Evolutionary conservation across 78 protist genomes (phyloP).

Genomic region (Anaeramoeba flamelloides): DNA sequence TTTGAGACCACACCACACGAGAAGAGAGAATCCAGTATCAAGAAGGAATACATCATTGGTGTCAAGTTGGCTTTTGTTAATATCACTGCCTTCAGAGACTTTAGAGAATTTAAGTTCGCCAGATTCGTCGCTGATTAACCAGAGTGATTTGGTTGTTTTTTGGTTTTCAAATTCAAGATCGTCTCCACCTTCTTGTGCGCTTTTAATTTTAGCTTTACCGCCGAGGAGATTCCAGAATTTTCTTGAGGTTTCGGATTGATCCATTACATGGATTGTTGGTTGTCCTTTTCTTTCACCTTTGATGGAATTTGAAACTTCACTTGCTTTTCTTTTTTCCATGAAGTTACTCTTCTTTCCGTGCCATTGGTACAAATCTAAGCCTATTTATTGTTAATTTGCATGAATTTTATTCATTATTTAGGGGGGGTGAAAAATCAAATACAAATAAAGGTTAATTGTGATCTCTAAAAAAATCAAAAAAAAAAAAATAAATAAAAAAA

Average conservation of each 20-base stretch:
- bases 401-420: no score
- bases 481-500: no score
- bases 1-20: conserved; percentile 42
- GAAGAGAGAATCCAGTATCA: conserved; percentile 29
- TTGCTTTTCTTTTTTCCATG: conserved; percentile 26
- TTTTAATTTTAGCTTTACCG: conserved; percentile 2
- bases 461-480: no score
- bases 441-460: no score
- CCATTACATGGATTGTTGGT: conserved; percentile 3
- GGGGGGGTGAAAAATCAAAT: no score
- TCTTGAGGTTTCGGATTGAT: neutral
- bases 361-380: conserved; percentile 22
- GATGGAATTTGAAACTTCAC: conserved; percentile 16
- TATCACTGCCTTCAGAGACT: neutral
- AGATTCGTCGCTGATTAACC: neutral
- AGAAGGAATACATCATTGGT: conserved; percentile 31
- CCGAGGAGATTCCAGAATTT: conserved; percentile 26
- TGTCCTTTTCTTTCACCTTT: conserved; percentile 21
- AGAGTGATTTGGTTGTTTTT: neutral
- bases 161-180: conserved; percentile 14
- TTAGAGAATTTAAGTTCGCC: neutral
- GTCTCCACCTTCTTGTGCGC: conserved; percentile 28
- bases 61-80: conserved; percentile 13
- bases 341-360: conserved; percentile 17
- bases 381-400: no score